Conservation (phyloP, 2,329 filamentous ascomycete species). For the Talaromyces amestolkiae region DNA sequence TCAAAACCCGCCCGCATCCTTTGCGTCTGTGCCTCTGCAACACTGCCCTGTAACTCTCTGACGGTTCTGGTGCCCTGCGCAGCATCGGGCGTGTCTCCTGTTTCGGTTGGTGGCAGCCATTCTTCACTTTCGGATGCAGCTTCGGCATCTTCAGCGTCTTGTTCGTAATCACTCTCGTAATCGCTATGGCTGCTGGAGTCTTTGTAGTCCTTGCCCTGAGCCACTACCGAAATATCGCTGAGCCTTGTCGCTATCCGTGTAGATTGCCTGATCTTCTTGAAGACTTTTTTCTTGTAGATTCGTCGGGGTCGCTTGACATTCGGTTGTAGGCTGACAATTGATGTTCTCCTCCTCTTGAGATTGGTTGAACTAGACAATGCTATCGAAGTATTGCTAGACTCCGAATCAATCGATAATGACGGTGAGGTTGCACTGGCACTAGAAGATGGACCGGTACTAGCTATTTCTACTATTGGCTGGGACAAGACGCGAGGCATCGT, state of each 20-base stretch:
- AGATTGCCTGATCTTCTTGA: slow-evolving; percentile 10
- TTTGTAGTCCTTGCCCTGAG: neutral
- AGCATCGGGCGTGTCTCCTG: slow-evolving; percentile 15
- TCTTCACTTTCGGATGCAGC: neutral
- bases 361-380: slow-evolving; percentile 23
- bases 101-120: neutral
- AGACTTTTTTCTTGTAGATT: neutral
- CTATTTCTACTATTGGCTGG: slow-evolving; percentile 16
- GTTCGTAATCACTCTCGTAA: neutral
- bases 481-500: neutral
- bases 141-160: neutral
- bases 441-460: slow-evolving; percentile 6
- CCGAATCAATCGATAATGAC: slow-evolving; percentile 23
- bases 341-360: slow-evolving; percentile 5
- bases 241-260: slow-evolving; percentile 4
- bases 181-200: neutral
- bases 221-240: slow-evolving; percentile 1
- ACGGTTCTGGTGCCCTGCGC: slow-evolving; percentile 1
- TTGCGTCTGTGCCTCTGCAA: neutral
- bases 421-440: slow-evolving; percentile 23
- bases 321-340: neutral
- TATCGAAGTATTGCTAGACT: slow-evolving; percentile 34
- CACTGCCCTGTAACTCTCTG: slow-evolving; percentile 1
- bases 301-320: slow-evolving; percentile 2
- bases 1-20: slow-evolving; percentile 10